phyloP scores from a whole-genome alignment of 768 basidiomycete species.

The Crepidotus variabilis region DNA sequence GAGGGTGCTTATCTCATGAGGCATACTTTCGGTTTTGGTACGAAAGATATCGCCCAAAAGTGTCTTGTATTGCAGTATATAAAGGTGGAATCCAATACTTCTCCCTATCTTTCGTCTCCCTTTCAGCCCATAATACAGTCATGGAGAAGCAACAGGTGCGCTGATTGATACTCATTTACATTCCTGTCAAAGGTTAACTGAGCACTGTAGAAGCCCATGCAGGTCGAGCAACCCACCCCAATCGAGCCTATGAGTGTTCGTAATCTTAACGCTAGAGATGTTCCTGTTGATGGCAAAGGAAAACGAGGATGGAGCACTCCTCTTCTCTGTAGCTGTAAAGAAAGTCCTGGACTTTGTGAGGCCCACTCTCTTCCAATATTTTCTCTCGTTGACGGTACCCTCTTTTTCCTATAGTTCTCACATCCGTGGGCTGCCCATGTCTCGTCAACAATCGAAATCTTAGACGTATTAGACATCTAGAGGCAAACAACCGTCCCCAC shows the following conservation, averaged over 20 bases:
- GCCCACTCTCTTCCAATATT: not conserved
- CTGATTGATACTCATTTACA: not conserved
- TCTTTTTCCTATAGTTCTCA: not conserved
- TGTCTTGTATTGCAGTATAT: too few relatives aligned
- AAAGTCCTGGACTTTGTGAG: not conserved
- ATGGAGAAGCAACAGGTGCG: not conserved
- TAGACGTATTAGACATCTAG: not conserved
- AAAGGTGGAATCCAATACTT: too few relatives aligned
- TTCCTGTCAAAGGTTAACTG: not conserved
- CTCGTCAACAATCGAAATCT: not conserved
- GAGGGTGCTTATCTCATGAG: too few relatives aligned
- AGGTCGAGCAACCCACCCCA: not conserved
- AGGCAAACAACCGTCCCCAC: not conserved
- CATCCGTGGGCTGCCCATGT: not conserved
- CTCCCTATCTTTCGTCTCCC: not conserved
- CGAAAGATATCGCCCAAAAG: too few relatives aligned
- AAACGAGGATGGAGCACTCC: not conserved
- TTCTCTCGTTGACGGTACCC: too few relatives aligned
- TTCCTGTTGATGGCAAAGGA: not conserved
- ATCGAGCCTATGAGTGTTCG: not conserved
- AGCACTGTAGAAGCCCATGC: not conserved
- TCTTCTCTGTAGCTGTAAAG: not conserved
- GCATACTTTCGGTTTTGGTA: too few relatives aligned
- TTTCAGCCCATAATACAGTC: not conserved
- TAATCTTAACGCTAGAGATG: not conserved